Conservation (phyloP, 805 yeast genomes). For the Suhomyces kilbournensis region DNA sequence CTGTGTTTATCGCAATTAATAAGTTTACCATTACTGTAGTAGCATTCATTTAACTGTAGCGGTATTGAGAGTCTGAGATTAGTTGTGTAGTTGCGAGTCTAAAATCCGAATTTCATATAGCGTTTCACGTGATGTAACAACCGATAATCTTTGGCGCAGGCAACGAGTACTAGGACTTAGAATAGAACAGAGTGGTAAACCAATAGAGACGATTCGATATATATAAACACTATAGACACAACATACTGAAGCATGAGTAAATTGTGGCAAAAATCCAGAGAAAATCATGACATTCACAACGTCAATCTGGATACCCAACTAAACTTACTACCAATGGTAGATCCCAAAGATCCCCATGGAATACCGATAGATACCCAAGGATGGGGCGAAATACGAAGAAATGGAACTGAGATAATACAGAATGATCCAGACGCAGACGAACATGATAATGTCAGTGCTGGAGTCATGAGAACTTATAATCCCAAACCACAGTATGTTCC, state of each 20-base stretch:
- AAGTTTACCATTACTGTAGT: too few relatives aligned
- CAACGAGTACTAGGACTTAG: not conserved
- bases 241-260: not conserved
- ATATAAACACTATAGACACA: not conserved
- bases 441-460: not conserved
- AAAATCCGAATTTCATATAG: not conserved
- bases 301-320: conserved; percentile 8
- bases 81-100: too few relatives aligned
- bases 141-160: not conserved
- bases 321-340: conserved; percentile 10
- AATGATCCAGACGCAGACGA: not conserved
- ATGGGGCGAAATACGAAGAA: conserved; percentile 1
- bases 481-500: conserved; percentile 55
- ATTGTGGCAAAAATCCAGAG: not conserved
- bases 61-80: too few relatives aligned
- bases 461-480: conserved; percentile 2
- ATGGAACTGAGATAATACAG: not conserved
- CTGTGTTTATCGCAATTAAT: too few relatives aligned
- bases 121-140: not conserved
- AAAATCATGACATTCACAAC: conserved; percentile 7
- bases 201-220: not conserved
- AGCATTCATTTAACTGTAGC: too few relatives aligned
- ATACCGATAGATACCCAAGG: not conserved
- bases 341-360: conserved; percentile 1
- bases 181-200: not conserved